Percentiles rank a stretch among this genome's conserved stretches.
Evolutionary conservation across 768 basidiomycete species (phyloP).

Genomic region (Tremella yokohamensis): DNA sequence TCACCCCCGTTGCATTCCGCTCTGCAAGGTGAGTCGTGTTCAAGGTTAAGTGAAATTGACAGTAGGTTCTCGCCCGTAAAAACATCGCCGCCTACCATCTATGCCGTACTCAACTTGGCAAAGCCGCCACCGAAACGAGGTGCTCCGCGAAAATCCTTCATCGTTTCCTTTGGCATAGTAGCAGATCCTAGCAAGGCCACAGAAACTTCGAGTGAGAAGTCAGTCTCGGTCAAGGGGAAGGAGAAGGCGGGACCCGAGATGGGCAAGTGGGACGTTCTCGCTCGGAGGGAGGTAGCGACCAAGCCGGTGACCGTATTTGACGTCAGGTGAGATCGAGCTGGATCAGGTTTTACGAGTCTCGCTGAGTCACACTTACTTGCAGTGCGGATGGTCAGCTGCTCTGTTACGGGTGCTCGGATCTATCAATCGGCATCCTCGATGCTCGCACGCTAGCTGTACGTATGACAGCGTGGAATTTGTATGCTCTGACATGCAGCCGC

Average conservation of each 20-base stretch:
- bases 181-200: constrained; percentile 28
- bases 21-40: constrained; percentile 42
- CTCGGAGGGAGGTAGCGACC: constrained; percentile 68
- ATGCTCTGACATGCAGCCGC: constrained; percentile 60
- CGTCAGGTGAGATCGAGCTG: constrained; percentile 60
- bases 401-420: constrained; percentile 82
- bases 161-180: constrained; percentile 33
- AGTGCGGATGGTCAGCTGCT: constrained; percentile 78
- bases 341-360: constrained; percentile 20
- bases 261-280: constrained; percentile 70
- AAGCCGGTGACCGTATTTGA: constrained; percentile 83
- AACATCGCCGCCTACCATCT: constrained; percentile 30
- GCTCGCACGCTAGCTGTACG: constrained; percentile 68
- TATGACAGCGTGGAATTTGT: constrained; percentile 36
- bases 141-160: constrained; percentile 41
- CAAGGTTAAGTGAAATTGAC: neutral
- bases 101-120: constrained; percentile 48
- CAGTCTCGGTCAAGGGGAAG: constrained; percentile 16
- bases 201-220: constrained; percentile 14
- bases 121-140: constrained; percentile 29
- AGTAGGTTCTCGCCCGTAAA: constrained; percentile 21
- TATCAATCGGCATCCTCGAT: constrained; percentile 78
- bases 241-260: constrained; percentile 49
- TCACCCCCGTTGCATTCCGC: constrained; percentile 40
- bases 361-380: neutral